Evolutionary conservation across 2,329 filamentous ascomycete genomes (phyloP).

Genomic region (Fusarium hainanense): DNA sequence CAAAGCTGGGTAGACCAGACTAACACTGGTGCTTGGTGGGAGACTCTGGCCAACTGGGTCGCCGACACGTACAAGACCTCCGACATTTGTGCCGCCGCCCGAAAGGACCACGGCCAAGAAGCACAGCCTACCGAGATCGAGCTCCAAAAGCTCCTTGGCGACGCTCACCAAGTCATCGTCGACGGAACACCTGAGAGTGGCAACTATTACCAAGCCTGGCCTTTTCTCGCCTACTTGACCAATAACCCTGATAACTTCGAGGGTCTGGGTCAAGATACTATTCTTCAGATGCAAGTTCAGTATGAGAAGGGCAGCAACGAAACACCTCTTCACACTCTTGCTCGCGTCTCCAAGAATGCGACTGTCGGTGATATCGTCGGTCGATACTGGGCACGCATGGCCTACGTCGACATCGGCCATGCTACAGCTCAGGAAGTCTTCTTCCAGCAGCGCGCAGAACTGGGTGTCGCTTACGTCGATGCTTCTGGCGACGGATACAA

Average conservation of each 20-base stretch:
- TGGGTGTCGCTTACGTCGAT: constrained; percentile 59
- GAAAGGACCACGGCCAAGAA: constrained; percentile 51
- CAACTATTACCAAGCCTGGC: constrained; percentile 65
- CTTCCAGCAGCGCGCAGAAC: constrained; percentile 47
- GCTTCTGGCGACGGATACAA: constrained; percentile 52
- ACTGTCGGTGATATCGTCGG: constrained; percentile 57
- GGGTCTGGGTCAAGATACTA: constrained; percentile 55
- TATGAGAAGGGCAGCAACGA: constrained; percentile 60
- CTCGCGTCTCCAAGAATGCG: constrained; percentile 51
- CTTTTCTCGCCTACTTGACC: constrained; percentile 60
- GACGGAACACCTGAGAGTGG: constrained; percentile 55
- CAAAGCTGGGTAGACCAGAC: constrained; percentile 58
- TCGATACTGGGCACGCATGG: constrained; percentile 65
- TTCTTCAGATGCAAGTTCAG: constrained; percentile 57
- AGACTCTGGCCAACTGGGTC: constrained; percentile 62
- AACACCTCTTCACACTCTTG: constrained; percentile 60
- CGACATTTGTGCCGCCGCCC: constrained; percentile 54
- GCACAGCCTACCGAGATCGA: constrained; percentile 54
- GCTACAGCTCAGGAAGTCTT: constrained; percentile 54
- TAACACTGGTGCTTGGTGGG: constrained; percentile 63
- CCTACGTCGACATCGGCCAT: constrained; percentile 62
- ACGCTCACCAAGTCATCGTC: constrained; percentile 61
- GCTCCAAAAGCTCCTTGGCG: constrained; percentile 58
- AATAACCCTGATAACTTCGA: constrained; percentile 59
- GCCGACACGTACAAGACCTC: constrained; percentile 62